phyloP scores from a whole-genome alignment of 2,329 filamentous ascomycete genomes.

The Penicillium concentricum region DNA sequence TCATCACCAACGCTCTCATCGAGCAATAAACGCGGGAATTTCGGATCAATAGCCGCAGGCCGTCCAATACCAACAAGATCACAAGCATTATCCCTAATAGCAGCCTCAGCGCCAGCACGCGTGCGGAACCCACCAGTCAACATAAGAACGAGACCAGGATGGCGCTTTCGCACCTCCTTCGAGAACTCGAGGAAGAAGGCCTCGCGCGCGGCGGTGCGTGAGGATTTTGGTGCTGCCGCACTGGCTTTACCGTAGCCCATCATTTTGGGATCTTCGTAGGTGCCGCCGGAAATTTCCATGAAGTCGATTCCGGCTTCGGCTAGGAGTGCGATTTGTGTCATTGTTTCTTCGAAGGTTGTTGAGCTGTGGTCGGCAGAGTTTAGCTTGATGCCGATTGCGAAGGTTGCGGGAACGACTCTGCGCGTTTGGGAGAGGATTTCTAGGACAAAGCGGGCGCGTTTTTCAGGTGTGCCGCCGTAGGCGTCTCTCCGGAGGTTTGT shows the following conservation, averaged over 20 bases:
- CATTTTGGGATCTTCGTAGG: constrained; percentile 55
- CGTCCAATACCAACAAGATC: constrained; percentile 52
- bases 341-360: constrained; percentile 47
- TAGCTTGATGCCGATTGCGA: constrained; percentile 51
- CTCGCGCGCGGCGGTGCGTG: constrained; percentile 56
- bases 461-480: constrained; percentile 49
- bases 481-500: constrained; percentile 50
- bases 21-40: constrained; percentile 37
- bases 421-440: constrained; percentile 47
- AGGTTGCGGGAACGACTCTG: constrained; percentile 41
- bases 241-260: constrained; percentile 24
- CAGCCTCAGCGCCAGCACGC: constrained; percentile 50
- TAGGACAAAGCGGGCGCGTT: constrained; percentile 48
- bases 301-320: constrained; percentile 57
- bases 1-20: constrained; percentile 30
- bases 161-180: constrained; percentile 47
- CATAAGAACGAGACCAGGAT: constrained; percentile 51
- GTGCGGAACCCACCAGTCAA: constrained; percentile 65
- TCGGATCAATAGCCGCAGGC: constrained; percentile 47
- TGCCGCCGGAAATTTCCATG: constrained; percentile 66
- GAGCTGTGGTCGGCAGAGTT: constrained; percentile 51
- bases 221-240: constrained; percentile 30
- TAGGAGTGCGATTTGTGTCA: constrained; percentile 57
- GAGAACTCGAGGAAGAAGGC: constrained; percentile 70
- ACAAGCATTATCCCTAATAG: constrained; percentile 48